A percentile compares a stretch with the other conserved stretches of the same genome.
Conservation (phyloP, 2,329 filamentous ascomycete species). For the Trichoderma oligosporum region DNA sequence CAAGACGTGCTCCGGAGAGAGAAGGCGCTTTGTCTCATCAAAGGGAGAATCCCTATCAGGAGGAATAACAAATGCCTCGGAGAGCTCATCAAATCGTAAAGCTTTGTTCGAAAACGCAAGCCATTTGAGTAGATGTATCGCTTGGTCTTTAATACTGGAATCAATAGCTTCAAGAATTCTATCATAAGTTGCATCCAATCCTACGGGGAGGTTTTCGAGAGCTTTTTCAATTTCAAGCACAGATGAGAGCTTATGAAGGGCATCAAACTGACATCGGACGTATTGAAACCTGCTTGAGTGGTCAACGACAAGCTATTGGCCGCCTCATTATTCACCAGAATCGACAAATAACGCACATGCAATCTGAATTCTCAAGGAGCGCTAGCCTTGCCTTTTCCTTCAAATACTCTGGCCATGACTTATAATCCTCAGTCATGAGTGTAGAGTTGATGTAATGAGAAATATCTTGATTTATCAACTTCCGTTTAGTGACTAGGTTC, state of each 20-base stretch:
- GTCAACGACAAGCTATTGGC: not conserved
- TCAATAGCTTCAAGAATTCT: slow-evolving; percentile 5
- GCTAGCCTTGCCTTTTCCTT: not conserved
- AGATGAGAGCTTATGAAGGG: not conserved
- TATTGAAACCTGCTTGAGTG: slow-evolving; percentile 9
- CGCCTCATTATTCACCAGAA: accelerated
- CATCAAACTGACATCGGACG: not conserved
- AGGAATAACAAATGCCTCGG: slow-evolving; percentile 1
- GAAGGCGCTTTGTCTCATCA: not conserved
- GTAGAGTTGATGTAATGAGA: not conserved
- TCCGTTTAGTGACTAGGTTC: not conserved
- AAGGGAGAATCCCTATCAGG: not conserved
- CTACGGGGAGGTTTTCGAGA: slow-evolving; percentile 1
- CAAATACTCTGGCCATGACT: not conserved
- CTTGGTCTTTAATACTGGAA: not conserved
- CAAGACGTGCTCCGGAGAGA: not conserved
- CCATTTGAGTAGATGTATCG: not conserved
- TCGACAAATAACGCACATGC: not conserved
- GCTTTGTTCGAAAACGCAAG: not conserved
- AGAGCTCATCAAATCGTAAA: not conserved
- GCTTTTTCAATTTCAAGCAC: not conserved
- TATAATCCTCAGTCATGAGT: not conserved
- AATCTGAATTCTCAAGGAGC: not conserved
- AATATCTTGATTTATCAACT: not conserved
- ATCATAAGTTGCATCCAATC: slow-evolving; percentile 9